A percentile compares a stretch with the other conserved stretches of the same genome.
Conservation (phyloP, 2,329 filamentous ascomycete species). For the Penicillium psychrosexuale region DNA sequence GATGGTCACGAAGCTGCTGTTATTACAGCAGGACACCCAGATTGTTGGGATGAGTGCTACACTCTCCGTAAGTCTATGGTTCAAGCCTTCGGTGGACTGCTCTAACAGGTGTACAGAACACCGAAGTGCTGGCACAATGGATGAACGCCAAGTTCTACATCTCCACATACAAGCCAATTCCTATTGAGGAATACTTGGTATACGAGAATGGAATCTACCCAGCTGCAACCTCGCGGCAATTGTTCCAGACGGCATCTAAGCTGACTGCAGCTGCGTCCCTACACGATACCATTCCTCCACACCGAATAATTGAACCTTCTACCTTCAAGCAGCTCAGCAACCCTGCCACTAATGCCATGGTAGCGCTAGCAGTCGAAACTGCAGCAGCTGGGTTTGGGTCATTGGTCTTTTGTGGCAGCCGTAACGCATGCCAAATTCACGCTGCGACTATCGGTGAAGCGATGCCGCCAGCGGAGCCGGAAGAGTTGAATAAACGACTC, state of each 20-base stretch:
- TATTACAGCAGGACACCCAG: conserved; percentile 64
- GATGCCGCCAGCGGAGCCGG: conserved; percentile 52
- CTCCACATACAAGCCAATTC: conserved; percentile 70
- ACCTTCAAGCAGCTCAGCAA: conserved; percentile 61
- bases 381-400: conserved; percentile 66
- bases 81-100: not conserved
- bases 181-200: conserved; percentile 71
- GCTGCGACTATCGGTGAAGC: conserved; percentile 66
- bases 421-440: conserved; percentile 64
- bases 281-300: conserved; percentile 35
- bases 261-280: conserved; percentile 36
- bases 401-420: conserved; percentile 70
- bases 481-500: conserved; percentile 56
- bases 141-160: conserved; percentile 68
- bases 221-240: conserved; percentile 55
- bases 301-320: conserved; percentile 54
- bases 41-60: conserved; percentile 80
- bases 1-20: conserved; percentile 69
- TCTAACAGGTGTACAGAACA: conserved; percentile 54
- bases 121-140: conserved; percentile 66
- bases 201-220: conserved; percentile 67
- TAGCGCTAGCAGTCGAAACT: conserved; percentile 67
- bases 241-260: conserved; percentile 58
- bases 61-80: conserved; percentile 55
- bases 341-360: conserved; percentile 65